Percentiles rank a stretch among this genome's conserved stretches.
Evolutionary conservation across 805 yeast genomes (phyloP).

Genomic region (Sungouiella blattae): DNA sequence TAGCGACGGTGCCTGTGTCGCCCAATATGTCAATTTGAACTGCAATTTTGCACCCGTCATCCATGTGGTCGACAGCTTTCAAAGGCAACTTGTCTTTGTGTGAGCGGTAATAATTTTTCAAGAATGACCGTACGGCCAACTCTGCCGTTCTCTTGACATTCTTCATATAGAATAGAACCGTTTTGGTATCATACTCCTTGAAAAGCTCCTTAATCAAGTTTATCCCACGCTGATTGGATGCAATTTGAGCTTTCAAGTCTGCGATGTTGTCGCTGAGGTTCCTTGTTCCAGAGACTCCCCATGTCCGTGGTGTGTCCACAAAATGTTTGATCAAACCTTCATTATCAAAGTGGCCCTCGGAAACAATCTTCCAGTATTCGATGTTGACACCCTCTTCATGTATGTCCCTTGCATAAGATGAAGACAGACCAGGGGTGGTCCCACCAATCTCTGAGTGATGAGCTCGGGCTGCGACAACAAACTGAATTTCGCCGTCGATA

Average conservation of each 20-base stretch:
- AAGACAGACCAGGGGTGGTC: slow-evolving; percentile 18
- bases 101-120: slow-evolving; percentile 31
- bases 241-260: slow-evolving; percentile 80
- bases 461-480: slow-evolving; percentile 19
- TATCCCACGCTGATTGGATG: slow-evolving; percentile 61
- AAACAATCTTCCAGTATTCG: slow-evolving; percentile 17
- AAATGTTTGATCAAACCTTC: slow-evolving; percentile 15
- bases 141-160: slow-evolving; percentile 2
- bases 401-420: slow-evolving; percentile 18
- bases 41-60: slow-evolving; percentile 3
- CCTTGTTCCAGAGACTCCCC: slow-evolving; percentile 20
- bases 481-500: slow-evolving; percentile 12
- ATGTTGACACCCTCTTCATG: slow-evolving; percentile 21
- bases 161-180: slow-evolving; percentile 2
- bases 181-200: neutral
- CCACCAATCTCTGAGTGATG: slow-evolving; percentile 26
- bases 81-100: slow-evolving; percentile 33
- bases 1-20: slow-evolving; percentile 47
- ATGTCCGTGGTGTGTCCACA: slow-evolving; percentile 14
- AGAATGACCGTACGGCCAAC: slow-evolving; percentile 13
- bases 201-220: neutral
- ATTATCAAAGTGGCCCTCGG: slow-evolving; percentile 16
- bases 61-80: neutral
- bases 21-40: slow-evolving; percentile 1
- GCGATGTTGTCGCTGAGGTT: slow-evolving; percentile 19